A percentile compares a stretch with the other conserved stretches of the same genome.
phyloP scores from a whole-genome alignment of 441 rosid genomes.

The Adansonia madagascariensis region DNA sequence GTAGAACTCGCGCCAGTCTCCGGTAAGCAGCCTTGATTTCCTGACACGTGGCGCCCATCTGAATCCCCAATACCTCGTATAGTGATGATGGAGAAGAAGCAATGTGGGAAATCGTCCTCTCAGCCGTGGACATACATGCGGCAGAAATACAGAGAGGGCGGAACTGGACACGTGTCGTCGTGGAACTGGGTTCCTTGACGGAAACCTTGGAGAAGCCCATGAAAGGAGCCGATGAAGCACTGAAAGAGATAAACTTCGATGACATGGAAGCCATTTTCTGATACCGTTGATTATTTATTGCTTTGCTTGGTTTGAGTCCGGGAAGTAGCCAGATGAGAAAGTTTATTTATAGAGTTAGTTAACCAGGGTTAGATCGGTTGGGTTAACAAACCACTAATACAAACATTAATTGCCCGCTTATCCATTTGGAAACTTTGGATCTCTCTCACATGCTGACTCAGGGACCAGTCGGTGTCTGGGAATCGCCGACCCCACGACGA shows the following conservation, averaged over 20 bases:
- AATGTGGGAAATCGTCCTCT: conserved; percentile 19
- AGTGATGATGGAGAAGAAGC: conserved; percentile 38
- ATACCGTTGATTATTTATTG: not conserved
- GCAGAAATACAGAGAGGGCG: conserved; percentile 43
- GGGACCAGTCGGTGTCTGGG: conserved; percentile 36
- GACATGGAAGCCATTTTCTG: conserved; percentile 40
- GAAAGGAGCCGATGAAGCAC: conserved; percentile 4
- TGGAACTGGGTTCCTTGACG: not conserved
- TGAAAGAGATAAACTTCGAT: conserved; percentile 25
- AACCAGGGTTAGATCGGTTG: conserved; percentile 40
- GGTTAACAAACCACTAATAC: conserved; percentile 18
- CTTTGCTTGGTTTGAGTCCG: not conserved
- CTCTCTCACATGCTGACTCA: conserved; percentile 42
- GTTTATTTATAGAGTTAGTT: conserved; percentile 20
- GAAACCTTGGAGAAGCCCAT: conserved; percentile 23
- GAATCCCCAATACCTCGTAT: conserved; percentile 61
- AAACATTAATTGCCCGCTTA: conserved; percentile 8
- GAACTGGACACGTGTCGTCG: conserved; percentile 36
- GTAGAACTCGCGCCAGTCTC: conserved; percentile 58
- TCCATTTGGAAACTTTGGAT: conserved; percentile 25
- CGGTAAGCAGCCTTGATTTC: conserved; percentile 75
- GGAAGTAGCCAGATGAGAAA: not conserved
- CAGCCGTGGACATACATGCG: conserved; percentile 43
- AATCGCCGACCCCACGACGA: not conserved
- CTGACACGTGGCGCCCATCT: conserved; percentile 52